These are phyloP conservation scores for Yamadazyma akitaensis DNA, from an alignment of 805 yeast genomes.

Conservation along the genomic window DNA sequence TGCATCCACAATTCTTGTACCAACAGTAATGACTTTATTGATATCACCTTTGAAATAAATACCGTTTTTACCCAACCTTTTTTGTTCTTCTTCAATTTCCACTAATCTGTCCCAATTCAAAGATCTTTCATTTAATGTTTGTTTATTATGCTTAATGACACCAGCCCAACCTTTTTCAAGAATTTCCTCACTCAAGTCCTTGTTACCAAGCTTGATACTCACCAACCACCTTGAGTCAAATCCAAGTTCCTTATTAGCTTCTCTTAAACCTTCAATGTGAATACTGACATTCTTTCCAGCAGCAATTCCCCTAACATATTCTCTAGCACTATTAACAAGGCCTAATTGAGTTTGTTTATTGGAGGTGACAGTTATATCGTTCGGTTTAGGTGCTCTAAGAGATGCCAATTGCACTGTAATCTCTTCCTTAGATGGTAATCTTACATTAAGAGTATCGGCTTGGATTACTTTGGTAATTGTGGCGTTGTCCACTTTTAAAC, in stretches of 20 bases:
- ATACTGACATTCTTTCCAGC: constrained; percentile 71
- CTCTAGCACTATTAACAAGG: constrained; percentile 64
- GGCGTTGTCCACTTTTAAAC: constrained; percentile 49
- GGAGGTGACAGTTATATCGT: constrained; percentile 48
- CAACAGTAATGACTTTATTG: constrained; percentile 48
- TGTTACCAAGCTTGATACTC: constrained; percentile 50
- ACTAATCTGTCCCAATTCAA: constrained; percentile 73
- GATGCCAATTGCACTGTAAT: constrained; percentile 73
- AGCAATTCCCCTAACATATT: constrained; percentile 62
- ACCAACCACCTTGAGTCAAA: constrained; percentile 68
- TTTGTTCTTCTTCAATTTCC: constrained; percentile 64
- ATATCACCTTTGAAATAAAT: constrained; percentile 48
- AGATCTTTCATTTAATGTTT: constrained; percentile 63
- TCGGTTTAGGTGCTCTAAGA: constrained; percentile 66
- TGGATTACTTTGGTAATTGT: constrained; percentile 59
- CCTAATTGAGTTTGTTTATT: constrained; percentile 41
- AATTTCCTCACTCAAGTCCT: constrained; percentile 58
- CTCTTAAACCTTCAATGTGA: constrained; percentile 61
- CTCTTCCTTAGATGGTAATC: constrained; percentile 48
- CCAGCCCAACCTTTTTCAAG: constrained; percentile 69
- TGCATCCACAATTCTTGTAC: constrained; percentile 71
- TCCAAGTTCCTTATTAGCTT: constrained; percentile 50
- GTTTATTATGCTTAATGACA: constrained; percentile 76
- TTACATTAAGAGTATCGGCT: constrained; percentile 63
- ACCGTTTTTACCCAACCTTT: constrained; percentile 53